Evolutionary conservation across 306 rosid genomes (phyloP), one percentile per base, ranked within the genome.

Genomic region (Trifolium repens): DNA sequence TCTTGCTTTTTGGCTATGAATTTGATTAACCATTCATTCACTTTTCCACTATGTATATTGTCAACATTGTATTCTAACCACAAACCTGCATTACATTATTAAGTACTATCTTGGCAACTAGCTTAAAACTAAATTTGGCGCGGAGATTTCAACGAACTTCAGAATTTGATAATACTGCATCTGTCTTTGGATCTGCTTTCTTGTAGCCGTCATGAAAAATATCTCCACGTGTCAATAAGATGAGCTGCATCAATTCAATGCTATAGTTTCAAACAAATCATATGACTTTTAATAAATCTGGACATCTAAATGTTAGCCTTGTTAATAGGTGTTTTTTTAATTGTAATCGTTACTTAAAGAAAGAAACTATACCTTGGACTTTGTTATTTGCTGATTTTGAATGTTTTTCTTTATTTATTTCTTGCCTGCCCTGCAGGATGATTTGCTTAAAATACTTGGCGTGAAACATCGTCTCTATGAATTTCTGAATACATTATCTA

Each of bases 401-500:
- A 60, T 22, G 14, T 69, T 8, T 46, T 10, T 46, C 3, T 71
- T 43, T 54, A 16, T 69, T 59, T 54, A 82, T 27, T 75, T 72
- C 43, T 30, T 79, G 22, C 43, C 47, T 85, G 83, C 90, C 43
- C 47, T 85, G 83, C 90, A 96, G 99, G 96, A 80, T 79, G 97
- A 89, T 79, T 85, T 96, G 80, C 96, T 96, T 42, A 88, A 82
- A 75, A 92, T 90, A 78, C 92, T 96, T 82, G 97, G 98, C 5
- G 93, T 89, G 83, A 92, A 90, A 72, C 99, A 96, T 75, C 89
- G 91, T 69, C 90, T 92, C 26, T 89, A 87, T 82, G 97, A 92
- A 22, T 96, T 96, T 78, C 84, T 96, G 71, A 79, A 71, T 76
- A 84, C 79, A 64, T 83, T 92, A 76, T 90, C 96, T 24, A 76